A percentile compares a stretch with the other conserved stretches of the same genome.
Conservation (phyloP, 2,329 filamentous ascomycete species). For the Fusarium avenaceum region DNA sequence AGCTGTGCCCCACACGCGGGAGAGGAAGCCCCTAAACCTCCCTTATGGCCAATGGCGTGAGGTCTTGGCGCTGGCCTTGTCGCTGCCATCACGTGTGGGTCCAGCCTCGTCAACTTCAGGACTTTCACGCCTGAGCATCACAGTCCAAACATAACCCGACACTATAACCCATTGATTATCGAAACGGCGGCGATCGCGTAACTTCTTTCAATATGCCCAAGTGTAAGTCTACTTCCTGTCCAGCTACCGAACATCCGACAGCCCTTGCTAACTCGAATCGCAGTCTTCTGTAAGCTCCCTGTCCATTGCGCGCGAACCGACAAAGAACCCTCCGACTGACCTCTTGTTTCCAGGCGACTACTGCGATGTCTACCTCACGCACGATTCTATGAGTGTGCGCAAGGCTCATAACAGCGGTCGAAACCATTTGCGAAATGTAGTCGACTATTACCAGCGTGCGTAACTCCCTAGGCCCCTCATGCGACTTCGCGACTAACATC, state of each 20-base stretch:
- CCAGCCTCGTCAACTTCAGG: slow-evolving; percentile 49
- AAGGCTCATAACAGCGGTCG: slow-evolving; percentile 98
- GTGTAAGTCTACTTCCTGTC: slow-evolving; percentile 71
- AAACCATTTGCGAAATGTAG: slow-evolving; percentile 97
- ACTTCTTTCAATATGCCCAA: slow-evolving; percentile 79
- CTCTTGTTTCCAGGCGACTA: slow-evolving; percentile 77
- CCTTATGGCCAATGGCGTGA: slow-evolving; percentile 31
- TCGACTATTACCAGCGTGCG: slow-evolving; percentile 97
- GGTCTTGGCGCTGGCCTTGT: slow-evolving; percentile 44
- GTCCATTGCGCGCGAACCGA: slow-evolving; percentile 17
- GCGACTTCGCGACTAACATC: slow-evolving; percentile 15
- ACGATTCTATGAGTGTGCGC: slow-evolving; percentile 99
- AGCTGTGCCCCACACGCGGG: slow-evolving; percentile 43
- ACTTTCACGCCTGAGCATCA: slow-evolving; percentile 37
- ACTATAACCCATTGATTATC: slow-evolving; percentile 28
- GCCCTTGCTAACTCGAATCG: slow-evolving; percentile 54
- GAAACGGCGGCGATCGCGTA: slow-evolving; percentile 29
- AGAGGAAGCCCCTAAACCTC: slow-evolving; percentile 17
- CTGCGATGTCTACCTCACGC: slow-evolving; percentile 99
- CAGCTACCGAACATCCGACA: not conserved
- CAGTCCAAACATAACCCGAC: slow-evolving; percentile 14
- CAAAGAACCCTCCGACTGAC: slow-evolving; percentile 41
- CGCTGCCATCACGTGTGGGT: slow-evolving; percentile 49
- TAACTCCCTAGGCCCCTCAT: slow-evolving; percentile 23
- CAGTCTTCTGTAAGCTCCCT: slow-evolving; percentile 46